Evolutionary conservation across 2,329 filamentous ascomycete genomes (phyloP), one percentile per base, ranked within the genome.

Genomic region (Conoideocrella luteorostrata): DNA sequence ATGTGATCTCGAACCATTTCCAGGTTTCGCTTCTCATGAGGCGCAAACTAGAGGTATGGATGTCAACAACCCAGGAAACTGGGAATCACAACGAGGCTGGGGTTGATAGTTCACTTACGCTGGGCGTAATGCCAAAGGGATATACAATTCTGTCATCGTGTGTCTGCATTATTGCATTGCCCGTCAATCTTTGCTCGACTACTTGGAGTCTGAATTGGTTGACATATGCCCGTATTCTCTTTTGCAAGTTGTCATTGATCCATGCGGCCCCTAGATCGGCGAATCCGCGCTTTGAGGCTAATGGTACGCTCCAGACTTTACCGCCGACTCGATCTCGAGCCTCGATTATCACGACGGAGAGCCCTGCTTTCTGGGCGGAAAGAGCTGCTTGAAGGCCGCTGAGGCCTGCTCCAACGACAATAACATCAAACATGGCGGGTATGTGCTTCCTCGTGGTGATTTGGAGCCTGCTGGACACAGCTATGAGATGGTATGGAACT

Each of bases 161-260:
- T 13, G 26, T 26, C 15, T 29, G 20, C 9, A 39, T 15, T 24
- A 21, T 22, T 37, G 32, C 22, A 40, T 32, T 12, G 44, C 34
- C 12, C 23, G 40, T 5, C 24, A 35, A 9, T 21, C 33, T 39
- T 40, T 39, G 18, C 5, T 24, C 13, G 10, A 28, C 21, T 5
- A 15, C 28, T 18, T 39, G 28, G 9, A 37, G 23, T 30, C 41
- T 41, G 20, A 39, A 23, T 21, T 47, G 26, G 12, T 44, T 23
- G 5, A 13, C 23, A 10, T 20, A 22, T 12, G 3, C 21, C 11
- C 12, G 15, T 5, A 39, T 67, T 4, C 60, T 59, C 21, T 51
- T 59, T 48, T 81, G 76, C 40, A 68, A 75, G 1, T 61, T 69
- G 41, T 79, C 71, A 48, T 82, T 81, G 49, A 80, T 71, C 78